Evolutionary conservation across 1,139 yeast genomes (phyloP).

Genomic region (Debaryomycetaceae sp.): DNA sequence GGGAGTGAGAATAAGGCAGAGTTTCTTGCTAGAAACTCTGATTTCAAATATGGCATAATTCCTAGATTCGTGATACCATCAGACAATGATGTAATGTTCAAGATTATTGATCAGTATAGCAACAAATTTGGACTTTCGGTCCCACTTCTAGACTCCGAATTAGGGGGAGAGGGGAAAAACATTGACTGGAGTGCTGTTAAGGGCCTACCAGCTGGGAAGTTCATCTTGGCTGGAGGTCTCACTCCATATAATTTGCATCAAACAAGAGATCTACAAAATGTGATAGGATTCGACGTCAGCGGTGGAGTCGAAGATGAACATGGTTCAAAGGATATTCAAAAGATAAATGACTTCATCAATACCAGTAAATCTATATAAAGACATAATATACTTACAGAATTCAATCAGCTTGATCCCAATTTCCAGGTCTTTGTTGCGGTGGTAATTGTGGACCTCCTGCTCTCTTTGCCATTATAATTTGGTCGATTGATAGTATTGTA

Average conservation of each 20-base stretch:
- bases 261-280: conserved; percentile 48
- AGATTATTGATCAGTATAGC: conserved; percentile 15
- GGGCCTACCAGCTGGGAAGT: conserved; percentile 37
- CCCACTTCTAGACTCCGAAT: conserved; percentile 79
- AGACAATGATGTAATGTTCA: conserved; percentile 30
- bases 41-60: conserved; percentile 55
- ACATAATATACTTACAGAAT: neutral
- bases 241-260: conserved; percentile 63
- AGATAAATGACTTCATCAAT: conserved; percentile 55
- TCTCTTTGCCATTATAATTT: conserved; percentile 89
- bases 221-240: conserved; percentile 86
- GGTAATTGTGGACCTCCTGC: conserved; percentile 98
- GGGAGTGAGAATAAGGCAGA: conserved; percentile 71
- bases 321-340: conserved; percentile 65
- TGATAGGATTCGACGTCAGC: conserved; percentile 90
- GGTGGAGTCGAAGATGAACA: conserved; percentile 82
- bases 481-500: conserved; percentile 87
- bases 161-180: conserved; percentile 84
- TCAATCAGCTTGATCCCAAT: conserved; percentile 95
- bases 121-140: conserved; percentile 28
- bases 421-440: conserved; percentile 82
- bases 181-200: conserved; percentile 63
- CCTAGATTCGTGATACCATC: conserved; percentile 65
- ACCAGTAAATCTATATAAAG: conserved; percentile 31
- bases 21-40: conserved; percentile 32